Evolutionary conservation across 1,139 yeast species (phyloP).

Genomic region (Suhomyces wounanorum): DNA sequence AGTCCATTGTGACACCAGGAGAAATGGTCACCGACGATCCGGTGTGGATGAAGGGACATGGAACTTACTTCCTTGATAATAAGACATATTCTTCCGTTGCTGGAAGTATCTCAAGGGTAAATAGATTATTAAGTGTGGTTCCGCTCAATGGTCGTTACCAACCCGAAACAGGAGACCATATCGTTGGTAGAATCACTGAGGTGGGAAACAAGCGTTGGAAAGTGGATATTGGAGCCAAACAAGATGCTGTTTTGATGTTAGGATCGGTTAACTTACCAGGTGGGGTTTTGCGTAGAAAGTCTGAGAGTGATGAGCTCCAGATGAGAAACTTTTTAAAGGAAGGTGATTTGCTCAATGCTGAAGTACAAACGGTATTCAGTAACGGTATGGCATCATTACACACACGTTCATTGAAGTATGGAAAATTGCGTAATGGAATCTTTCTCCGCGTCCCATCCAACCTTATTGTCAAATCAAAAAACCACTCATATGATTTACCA

Average conservation of each 20-base stretch:
- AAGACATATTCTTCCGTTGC: conserved; percentile 89
- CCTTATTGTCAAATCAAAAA: conserved; percentile 77
- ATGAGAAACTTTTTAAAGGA: conserved; percentile 94
- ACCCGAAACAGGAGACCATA: conserved; percentile 96
- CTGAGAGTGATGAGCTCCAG: conserved; percentile 93
- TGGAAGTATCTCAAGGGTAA: conserved; percentile 84
- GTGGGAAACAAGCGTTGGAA: conserved; percentile 96
- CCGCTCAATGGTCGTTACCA: conserved; percentile 85
- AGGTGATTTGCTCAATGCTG: conserved; percentile 96
- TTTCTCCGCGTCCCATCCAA: conserved; percentile 81
- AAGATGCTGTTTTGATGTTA: conserved; percentile 87
- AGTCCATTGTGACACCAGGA: conserved; percentile 84
- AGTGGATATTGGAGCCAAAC: conserved; percentile 92
- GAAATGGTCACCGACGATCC: conserved; percentile 94
- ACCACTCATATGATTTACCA: conserved; percentile 83
- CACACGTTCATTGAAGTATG: conserved; percentile 92
- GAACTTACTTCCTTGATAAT: conserved; percentile 76
- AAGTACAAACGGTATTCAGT: conserved; percentile 84
- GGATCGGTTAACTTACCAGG: conserved; percentile 98
- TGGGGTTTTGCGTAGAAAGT: conserved; percentile 89
- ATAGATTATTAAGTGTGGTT: conserved; percentile 79
- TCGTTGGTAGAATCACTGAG: conserved; percentile 91
- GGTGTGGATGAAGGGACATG: conserved; percentile 99
- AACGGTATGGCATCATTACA: conserved; percentile 95
- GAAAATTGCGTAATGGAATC: conserved; percentile 89